These are phyloP conservation scores for Gracilaria domingensis DNA, from an alignment of 23 red algal species.

Conservation along the genomic window DNA sequence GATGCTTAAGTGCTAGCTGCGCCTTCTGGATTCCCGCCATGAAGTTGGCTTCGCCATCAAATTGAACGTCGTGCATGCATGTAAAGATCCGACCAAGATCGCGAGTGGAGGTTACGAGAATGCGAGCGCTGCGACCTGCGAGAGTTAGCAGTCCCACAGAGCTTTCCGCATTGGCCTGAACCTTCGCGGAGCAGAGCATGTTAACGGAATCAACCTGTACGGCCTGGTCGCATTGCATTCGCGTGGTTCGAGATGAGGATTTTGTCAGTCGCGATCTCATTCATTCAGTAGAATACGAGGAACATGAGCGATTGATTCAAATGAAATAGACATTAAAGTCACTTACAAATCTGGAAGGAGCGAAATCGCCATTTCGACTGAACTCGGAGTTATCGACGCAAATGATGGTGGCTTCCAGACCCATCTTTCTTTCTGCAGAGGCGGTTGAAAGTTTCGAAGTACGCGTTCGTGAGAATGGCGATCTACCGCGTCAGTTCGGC, in stretches of 20 bases:
- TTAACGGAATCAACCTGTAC: slow-evolving; percentile 93
- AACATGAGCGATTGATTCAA: not conserved
- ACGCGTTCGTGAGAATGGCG: not conserved
- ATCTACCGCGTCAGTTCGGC: not conserved
- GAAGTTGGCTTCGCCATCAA: slow-evolving; percentile 73
- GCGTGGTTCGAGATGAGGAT: not conserved
- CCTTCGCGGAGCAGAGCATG: slow-evolving; percentile 90
- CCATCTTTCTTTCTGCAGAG: slow-evolving; percentile 60
- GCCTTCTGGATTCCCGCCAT: slow-evolving; percentile 89
- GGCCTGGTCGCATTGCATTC: slow-evolving; percentile 46
- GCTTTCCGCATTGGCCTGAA: slow-evolving; percentile 90
- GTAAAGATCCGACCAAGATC: slow-evolving; percentile 90
- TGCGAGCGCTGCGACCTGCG: slow-evolving; percentile 76
- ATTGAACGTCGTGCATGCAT: slow-evolving; percentile 77
- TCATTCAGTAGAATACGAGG: not conserved
- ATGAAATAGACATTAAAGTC: not conserved
- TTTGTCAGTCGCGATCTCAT: not conserved
- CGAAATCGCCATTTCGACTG: slow-evolving; percentile 96
- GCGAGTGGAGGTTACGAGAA: slow-evolving; percentile 91
- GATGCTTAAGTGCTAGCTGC: slow-evolving; percentile 98
- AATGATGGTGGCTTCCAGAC: slow-evolving; percentile 96
- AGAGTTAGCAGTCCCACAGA: slow-evolving; percentile 91
- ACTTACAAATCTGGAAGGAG: slow-evolving; percentile 92
- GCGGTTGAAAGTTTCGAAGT: not conserved
- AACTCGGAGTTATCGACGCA: slow-evolving; percentile 99